Conservation (phyloP, 148 eudicot genomes). For the Camellia japonica region DNA sequence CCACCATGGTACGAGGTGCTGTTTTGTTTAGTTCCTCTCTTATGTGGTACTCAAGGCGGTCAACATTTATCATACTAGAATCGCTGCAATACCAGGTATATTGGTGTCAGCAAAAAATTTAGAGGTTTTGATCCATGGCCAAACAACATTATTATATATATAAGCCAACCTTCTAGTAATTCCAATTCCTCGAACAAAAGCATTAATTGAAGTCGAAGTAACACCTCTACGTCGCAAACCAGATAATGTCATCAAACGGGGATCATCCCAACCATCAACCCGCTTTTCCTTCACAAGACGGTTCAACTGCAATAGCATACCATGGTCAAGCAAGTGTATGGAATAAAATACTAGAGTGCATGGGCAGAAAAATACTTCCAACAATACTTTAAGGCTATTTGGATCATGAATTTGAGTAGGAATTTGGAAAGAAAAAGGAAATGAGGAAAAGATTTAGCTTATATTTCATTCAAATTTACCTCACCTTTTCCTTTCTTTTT, state of each 20-base stretch:
- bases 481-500: too few species aligned
- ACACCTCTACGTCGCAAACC: slow-evolving; percentile 95
- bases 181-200: slow-evolving; percentile 92
- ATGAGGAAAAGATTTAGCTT: too few species aligned
- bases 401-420: too few species aligned
- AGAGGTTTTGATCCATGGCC: neutral
- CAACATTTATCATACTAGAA: slow-evolving; percentile 63
- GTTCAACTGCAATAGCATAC: slow-evolving; percentile 54
- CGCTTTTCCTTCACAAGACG: slow-evolving; percentile 81
- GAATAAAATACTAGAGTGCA: neutral
- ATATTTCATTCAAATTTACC: too few species aligned
- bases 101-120: neutral
- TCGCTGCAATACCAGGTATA: slow-evolving; percentile 54
- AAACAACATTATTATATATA: neutral
- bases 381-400: too few species aligned
- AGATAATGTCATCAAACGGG: slow-evolving; percentile 89
- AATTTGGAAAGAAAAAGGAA: too few species aligned
- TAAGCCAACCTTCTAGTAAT: slow-evolving; percentile 77
- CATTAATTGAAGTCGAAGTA: slow-evolving; percentile 74
- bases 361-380: neutral
- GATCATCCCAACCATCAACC: slow-evolving; percentile 99
- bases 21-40: slow-evolving; percentile 91
- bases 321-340: neutral
- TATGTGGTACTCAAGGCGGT: slow-evolving; percentile 79
- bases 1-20: slow-evolving; percentile 82